Conservation (phyloP, 2,329 filamentous ascomycete genomes). For the Cylindrodendrum hubeiense region DNA sequence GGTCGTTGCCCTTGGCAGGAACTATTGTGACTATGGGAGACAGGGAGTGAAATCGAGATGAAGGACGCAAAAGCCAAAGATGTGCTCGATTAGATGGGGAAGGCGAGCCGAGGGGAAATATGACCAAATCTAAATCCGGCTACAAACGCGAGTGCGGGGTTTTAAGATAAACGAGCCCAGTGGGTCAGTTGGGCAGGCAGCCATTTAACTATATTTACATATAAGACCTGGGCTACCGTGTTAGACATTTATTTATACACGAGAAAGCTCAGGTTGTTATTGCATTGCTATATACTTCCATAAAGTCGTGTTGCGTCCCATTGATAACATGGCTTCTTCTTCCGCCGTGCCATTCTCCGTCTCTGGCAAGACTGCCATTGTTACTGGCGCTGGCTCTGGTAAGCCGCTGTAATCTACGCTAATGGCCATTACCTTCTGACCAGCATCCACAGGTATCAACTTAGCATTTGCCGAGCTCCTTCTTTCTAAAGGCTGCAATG, state of each 20-base stretch:
- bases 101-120: conserved; percentile 16
- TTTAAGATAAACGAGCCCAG: neutral
- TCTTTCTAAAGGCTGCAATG: conserved; percentile 56
- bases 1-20: neutral
- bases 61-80: neutral
- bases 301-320: neutral
- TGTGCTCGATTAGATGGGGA: neutral
- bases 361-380: conserved; percentile 44
- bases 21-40: neutral
- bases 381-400: conserved; percentile 48
- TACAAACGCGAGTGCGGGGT: conserved; percentile 39
- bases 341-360: conserved; percentile 32
- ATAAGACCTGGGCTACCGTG: neutral
- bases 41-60: neutral
- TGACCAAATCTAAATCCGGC: conserved; percentile 7
- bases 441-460: conserved; percentile 53
- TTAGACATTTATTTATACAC: neutral
- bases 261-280: neutral
- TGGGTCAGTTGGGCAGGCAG: neutral
- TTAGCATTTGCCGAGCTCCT: conserved; percentile 58
- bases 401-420: neutral
- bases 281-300: neutral
- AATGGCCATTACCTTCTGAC: neutral
- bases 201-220: neutral
- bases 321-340: conserved; percentile 21